Percentiles rank a stretch among this genome's conserved stretches.
phyloP scores from a whole-genome alignment of 441 rosid genomes.

The Bocquillonia castaneifolia region DNA sequence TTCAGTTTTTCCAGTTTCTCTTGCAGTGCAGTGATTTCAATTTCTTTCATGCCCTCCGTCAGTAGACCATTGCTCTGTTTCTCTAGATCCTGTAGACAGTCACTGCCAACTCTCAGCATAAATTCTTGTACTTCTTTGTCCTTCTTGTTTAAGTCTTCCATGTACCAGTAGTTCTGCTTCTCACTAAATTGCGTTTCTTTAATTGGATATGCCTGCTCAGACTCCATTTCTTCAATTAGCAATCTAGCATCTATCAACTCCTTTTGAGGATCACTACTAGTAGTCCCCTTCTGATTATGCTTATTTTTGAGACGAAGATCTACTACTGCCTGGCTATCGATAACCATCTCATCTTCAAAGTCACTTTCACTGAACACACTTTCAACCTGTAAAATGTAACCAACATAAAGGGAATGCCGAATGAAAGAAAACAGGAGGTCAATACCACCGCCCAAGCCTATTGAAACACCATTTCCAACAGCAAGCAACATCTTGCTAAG shows the following conservation, averaged over 20 bases:
- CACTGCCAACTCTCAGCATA: slow-evolving; percentile 27
- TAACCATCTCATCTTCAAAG: slow-evolving; percentile 40
- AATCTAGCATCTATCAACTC: slow-evolving; percentile 40
- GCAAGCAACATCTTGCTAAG: slow-evolving; percentile 15
- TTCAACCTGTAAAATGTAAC: slow-evolving; percentile 45
- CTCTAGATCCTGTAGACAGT: slow-evolving; percentile 22
- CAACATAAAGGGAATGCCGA: slow-evolving; percentile 5
- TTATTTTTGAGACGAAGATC: slow-evolving; percentile 30
- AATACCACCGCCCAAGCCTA: slow-evolving; percentile 8
- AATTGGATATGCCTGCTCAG: slow-evolving; percentile 38
- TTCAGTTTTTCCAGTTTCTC: slow-evolving; percentile 50
- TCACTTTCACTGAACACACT: slow-evolving; percentile 39
- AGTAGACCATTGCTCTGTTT: slow-evolving; percentile 26
- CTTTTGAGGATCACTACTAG: slow-evolving; percentile 27
- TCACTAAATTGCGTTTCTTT: slow-evolving; percentile 42
- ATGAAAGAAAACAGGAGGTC: slow-evolving; percentile 8
- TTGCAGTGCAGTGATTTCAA: slow-evolving; percentile 39
- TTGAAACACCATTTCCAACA: slow-evolving; percentile 10
- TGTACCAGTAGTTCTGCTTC: slow-evolving; percentile 43
- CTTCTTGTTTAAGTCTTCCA: slow-evolving; percentile 34
- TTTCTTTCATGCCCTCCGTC: slow-evolving; percentile 31
- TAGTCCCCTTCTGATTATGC: too few species aligned
- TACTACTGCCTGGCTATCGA: slow-evolving; percentile 31
- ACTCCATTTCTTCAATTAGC: slow-evolving; percentile 39
- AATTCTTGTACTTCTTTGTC: slow-evolving; percentile 34